phyloP scores from a whole-genome alignment of 495 filamentous ascomycete genomes.

The Mytilinidion resinicola region DNA sequence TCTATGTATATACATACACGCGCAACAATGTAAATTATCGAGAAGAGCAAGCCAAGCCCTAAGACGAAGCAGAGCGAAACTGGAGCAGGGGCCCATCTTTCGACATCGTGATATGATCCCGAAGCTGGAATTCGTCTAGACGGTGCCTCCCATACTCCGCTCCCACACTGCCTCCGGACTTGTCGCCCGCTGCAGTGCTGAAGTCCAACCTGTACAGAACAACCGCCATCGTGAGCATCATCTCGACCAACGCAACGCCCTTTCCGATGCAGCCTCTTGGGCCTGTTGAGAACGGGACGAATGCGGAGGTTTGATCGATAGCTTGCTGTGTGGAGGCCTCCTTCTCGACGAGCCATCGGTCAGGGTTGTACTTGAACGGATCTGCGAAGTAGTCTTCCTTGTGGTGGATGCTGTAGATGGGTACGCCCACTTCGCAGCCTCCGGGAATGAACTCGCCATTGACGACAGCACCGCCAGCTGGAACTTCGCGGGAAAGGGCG shows the following conservation, averaged over 20 bases:
- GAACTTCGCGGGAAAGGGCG: conserved; percentile 25
- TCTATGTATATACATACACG: too few species aligned
- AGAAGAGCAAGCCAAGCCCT: neutral
- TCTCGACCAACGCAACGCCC: conserved; percentile 10
- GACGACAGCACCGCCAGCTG: conserved; percentile 11
- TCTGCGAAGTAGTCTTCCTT: conserved; percentile 23
- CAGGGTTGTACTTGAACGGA: conserved; percentile 25
- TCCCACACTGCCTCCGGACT: neutral
- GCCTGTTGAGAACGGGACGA: conserved; percentile 13
- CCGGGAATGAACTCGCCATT: conserved; percentile 16
- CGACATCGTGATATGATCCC: conserved; percentile 11
- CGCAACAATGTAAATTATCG: neutral
- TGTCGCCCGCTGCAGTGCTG: conserved; percentile 3
- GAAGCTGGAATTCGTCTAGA: conserved; percentile 10
- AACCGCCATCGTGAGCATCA: conserved; percentile 12
- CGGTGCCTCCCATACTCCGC: conserved; percentile 14
- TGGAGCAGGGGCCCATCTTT: conserved; percentile 11
- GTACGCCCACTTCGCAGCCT: conserved; percentile 28
- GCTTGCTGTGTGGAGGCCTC: conserved; percentile 21
- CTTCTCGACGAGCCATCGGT: conserved; percentile 27
- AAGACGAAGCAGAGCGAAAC: conserved; percentile 2
- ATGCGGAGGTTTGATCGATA: conserved; percentile 26
- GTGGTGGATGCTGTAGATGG: conserved; percentile 31
- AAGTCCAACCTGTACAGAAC: conserved; percentile 15
- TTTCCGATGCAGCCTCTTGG: conserved; percentile 16